Evolutionary conservation across 2,329 filamentous ascomycete genomes (phyloP).

Genomic region (Fusarium multiceps): DNA sequence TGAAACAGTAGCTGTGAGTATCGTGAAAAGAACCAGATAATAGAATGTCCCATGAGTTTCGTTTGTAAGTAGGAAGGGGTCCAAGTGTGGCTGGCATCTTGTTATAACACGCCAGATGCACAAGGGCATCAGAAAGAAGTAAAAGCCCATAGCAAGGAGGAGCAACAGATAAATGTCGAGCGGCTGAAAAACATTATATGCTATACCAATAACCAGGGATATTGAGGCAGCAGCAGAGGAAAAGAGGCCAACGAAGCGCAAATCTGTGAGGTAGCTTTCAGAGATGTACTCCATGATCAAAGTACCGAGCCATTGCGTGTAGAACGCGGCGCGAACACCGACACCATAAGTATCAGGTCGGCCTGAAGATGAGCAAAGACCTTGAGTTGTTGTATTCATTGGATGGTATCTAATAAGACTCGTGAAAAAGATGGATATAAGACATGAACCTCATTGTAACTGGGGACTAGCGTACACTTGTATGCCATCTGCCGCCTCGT

Average conservation of each 20-base stretch:
- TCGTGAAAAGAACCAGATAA: constrained; percentile 40
- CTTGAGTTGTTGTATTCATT: constrained; percentile 7
- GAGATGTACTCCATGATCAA: constrained; percentile 49
- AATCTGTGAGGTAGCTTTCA: constrained; percentile 42
- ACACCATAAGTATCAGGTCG: constrained; percentile 51
- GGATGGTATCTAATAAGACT: background rate
- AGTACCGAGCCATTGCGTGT: constrained; percentile 52
- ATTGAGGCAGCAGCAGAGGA: constrained; percentile 46
- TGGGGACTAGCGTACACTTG: constrained; percentile 39
- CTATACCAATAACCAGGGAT: constrained; percentile 46
- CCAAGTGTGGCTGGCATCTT: constrained; percentile 47
- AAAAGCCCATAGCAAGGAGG: constrained; percentile 48
- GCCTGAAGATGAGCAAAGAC: constrained; percentile 43
- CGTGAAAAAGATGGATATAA: background rate
- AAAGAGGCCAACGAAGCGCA: constrained; percentile 50
- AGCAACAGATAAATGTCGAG: constrained; percentile 50
- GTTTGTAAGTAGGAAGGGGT: constrained; percentile 46
- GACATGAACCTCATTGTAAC: background rate
- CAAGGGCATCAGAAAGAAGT: constrained; percentile 50
- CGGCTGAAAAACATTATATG: constrained; percentile 37
- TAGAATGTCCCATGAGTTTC: constrained; percentile 46
- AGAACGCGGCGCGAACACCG: constrained; percentile 51
- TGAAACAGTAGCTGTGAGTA: constrained; percentile 45
- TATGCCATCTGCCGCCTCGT: constrained; percentile 19
- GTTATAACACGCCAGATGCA: constrained; percentile 50